Base-by-base conservation (phyloP, 306 rosid genomes). In the Pyrus bretschneideri region DNA sequence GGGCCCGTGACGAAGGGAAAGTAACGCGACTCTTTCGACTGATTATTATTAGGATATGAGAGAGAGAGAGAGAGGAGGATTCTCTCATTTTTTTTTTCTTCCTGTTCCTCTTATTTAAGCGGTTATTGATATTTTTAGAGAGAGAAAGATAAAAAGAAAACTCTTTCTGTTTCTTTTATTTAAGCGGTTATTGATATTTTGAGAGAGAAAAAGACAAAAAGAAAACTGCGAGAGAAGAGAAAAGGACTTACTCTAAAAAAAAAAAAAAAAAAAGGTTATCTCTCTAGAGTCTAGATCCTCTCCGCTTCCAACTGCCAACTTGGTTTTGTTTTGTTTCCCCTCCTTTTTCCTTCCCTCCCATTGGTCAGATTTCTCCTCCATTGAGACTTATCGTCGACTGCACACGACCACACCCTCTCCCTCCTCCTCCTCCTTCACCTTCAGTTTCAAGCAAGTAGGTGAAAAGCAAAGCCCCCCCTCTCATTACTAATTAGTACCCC, bases 381-480 rank as follows among this genome's bases (percentile, higher is more conserved):
- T 17, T 42, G 7, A 54, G 61, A 71, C 77, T 65, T 60, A 84
- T 81, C 88, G 86, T 82, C 83, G 82, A 80, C 85, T 22, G 60
- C 45, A 87, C 79, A 71, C 84, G 83, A 90, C 84, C 81, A 44
- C 77, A 46, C 70, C 81, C 79, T 76, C 13, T 3, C 67, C 21
- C 79, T 65, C 64, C 72, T 65, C 70, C 70, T 25, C 78, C 40
- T 25, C 73, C 71, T 64, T 6, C 44, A 7, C 3, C 45, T 9
- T 31, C 73, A 59, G 64, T 19, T 44, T 23, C 33, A 22, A 42
- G 1, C 85, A 79, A 84, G 91, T 89, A 60, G 97, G 93, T 91
- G 92, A 88, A 88, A 93, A 84, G 91, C 87, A 81, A 84, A 66
- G 79, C 81, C 77, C 17, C 54, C 21, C 3, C 11, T 42, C 72